Percentiles rank a stretch among this genome's conserved stretches.
Conservation (phyloP, 139 green algal genomes). For the Nannochloris sp. region DNA sequence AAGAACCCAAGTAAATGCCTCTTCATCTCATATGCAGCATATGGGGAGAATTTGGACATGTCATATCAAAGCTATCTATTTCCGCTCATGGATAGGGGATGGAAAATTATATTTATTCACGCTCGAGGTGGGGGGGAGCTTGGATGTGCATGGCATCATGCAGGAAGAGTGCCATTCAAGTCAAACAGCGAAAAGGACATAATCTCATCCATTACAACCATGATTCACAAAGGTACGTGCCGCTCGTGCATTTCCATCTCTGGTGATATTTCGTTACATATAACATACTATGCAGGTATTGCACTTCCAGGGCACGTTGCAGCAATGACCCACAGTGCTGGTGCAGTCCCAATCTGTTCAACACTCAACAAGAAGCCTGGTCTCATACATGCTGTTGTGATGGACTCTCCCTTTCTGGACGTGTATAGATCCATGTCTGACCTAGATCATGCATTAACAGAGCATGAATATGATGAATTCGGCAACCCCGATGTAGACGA, state of each 20-base stretch:
- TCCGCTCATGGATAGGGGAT: constrained; percentile 49
- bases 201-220: constrained; percentile 30
- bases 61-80: constrained; percentile 38
- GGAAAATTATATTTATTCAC: constrained; percentile 51
- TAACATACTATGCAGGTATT: constrained; percentile 4
- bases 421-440: constrained; percentile 52
- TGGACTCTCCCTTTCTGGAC: constrained; percentile 84
- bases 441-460: constrained; percentile 61
- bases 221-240: constrained; percentile 20
- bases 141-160: constrained; percentile 60
- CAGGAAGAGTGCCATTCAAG: constrained; percentile 36
- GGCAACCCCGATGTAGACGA: constrained; percentile 14
- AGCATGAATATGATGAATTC: constrained; percentile 63
- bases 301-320: constrained; percentile 8
- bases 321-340: constrained; percentile 32
- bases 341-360: constrained; percentile 20
- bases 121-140: constrained; percentile 69
- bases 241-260: neutral
- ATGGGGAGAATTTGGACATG: constrained; percentile 54
- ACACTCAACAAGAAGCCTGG: constrained; percentile 20
- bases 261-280: too few species aligned
- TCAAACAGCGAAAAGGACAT: constrained; percentile 39
- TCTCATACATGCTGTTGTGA: constrained; percentile 20
- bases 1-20: constrained; percentile 24
- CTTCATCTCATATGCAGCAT: constrained; percentile 65